Percentiles rank a stretch among this genome's conserved stretches.
These are phyloP conservation scores for Bisporella sp. DNA, from an alignment of 2,329 filamentous ascomycete genomes.

Conservation along the genomic window DNA sequence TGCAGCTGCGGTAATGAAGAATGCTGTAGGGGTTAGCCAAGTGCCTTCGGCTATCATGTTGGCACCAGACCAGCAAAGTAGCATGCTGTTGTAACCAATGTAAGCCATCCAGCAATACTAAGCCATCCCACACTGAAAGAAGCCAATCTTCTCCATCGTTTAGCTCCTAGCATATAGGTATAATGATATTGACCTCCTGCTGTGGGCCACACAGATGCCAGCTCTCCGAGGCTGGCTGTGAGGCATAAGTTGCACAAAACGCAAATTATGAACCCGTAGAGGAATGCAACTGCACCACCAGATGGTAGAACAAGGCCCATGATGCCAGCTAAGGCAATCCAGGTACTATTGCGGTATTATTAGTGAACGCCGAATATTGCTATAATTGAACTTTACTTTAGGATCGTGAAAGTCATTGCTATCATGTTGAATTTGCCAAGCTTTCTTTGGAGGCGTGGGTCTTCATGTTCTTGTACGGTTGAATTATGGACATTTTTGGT, in stretches of 20 bases:
- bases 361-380: background rate
- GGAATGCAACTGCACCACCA: slow-evolving; percentile 34
- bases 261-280: slow-evolving; percentile 41
- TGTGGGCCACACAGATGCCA: slow-evolving; percentile 39
- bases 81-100: slow-evolving; percentile 35
- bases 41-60: background rate
- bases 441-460: too few relatives aligned
- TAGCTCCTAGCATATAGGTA: background rate
- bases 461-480: too few relatives aligned
- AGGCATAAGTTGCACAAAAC: slow-evolving; percentile 37
- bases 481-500: too few relatives aligned
- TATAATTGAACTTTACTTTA: background rate
- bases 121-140: slow-evolving; percentile 35
- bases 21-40: background rate
- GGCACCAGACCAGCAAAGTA: slow-evolving; percentile 33
- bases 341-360: background rate
- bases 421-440: background rate
- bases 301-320: slow-evolving; percentile 36
- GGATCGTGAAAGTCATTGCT: background rate
- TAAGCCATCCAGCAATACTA: slow-evolving; percentile 40
- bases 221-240: slow-evolving; percentile 35
- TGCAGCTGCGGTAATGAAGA: background rate
- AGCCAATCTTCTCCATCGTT: background rate
- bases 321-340: slow-evolving; percentile 30
- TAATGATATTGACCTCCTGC: slow-evolving; percentile 40